Base-by-base conservation (phyloP, 257 asterid species). In the Nemophila menziesii region DNA sequence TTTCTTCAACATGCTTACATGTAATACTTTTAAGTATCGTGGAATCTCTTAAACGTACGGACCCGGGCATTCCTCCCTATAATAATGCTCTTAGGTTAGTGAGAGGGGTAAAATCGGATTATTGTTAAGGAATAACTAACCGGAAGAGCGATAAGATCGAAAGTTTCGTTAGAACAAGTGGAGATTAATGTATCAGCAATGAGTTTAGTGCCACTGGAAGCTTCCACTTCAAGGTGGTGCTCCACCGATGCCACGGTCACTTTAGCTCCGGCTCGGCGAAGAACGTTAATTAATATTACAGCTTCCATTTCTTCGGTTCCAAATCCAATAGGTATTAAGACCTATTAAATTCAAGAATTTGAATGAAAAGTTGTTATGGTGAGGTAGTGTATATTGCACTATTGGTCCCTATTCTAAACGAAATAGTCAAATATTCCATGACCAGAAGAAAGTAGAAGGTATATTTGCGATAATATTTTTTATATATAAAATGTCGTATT, bases 61-160 rank as follows among this genome's bases (percentile, higher is more conserved):
- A 78, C 40, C 98, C 95, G 1, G 98, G 98, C 98, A 89, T 84
- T 58, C 98, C 98, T 51, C 98, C 98, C 98, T 89, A 63, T 6
- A 45, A 44, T 57, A 46, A 48, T 39, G 33, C 14, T 53, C 8
- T 34, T 58, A 43, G 34, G 51, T 23, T 24, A 57, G 36, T 29
- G 9, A 13, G 12, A 29, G 36, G 36, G 36, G 12, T 21, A 16
- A 16, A 22, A 20, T 33, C 34, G 20, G 12, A 9, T 12, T n/a
- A 48, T 53, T 52, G 55, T 20, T 43, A 13, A n/a, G n/a, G 22
- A 36, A 39, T 5, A 40, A 63, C 79, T 44, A 13, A 82, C 94
- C 67, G 96, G 94, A 20, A 86, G 57, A 0, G 87, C 95, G 42
- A 89, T 67, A 9, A 89, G 94, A 65, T 89, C 94, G 36, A 67